Evolutionary conservation across 305 asterid species (phyloP), one percentile per base, ranked within the genome.

Genomic region (Striga hermonthica): DNA sequence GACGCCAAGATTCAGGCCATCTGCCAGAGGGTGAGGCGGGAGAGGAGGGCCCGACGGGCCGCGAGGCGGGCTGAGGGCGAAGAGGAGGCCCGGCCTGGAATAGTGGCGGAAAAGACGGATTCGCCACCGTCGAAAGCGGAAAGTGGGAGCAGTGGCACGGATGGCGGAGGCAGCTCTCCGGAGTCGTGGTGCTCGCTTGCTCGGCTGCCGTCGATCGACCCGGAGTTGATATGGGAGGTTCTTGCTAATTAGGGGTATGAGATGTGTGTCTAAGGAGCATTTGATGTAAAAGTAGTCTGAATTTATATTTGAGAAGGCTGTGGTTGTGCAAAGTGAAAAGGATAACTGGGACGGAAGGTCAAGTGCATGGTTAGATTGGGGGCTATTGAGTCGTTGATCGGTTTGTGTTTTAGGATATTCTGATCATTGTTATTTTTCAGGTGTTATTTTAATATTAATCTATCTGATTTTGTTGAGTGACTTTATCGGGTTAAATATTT

Each of bases 221-320:
- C 91, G 0, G 98, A 91, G 43, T 73, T 86, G 69, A 86, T 91
- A 34, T 91, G 98, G 96, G 91, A 86, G 61, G 84, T 84, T 60
- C 83, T 88, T 71, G 86, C 93, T 5, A 82, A 60, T 78, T 83
- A 75, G 63, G 31, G 1, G 31, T 22, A 2, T 22, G 2, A 22
- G 31, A 2, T n/a, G n/a, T n/a, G n/a, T n/a, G n/a, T n/a, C n/a
- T n/a, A n/a, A 22, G 31, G 31, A 22, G 31, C 31, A 22, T 22
- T 22, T 22, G 31, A 22, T 22, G 31, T 22, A 2, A 22, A 22
- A 22, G 31, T 22, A 2, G 31, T 22, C 31, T 22, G 31, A 2
- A 22, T 22, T 22, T 22, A 2, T 22, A 22, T 22, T 22, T 22
- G 31, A 22, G 31, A 22, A 22, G 31, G 31, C 31, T 22, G 31